Evolutionary conservation across 371 early-diverging fungal genomes (phyloP), one percentile per base, ranked within the genome.

Genomic region (Funneliformis caledonium): DNA sequence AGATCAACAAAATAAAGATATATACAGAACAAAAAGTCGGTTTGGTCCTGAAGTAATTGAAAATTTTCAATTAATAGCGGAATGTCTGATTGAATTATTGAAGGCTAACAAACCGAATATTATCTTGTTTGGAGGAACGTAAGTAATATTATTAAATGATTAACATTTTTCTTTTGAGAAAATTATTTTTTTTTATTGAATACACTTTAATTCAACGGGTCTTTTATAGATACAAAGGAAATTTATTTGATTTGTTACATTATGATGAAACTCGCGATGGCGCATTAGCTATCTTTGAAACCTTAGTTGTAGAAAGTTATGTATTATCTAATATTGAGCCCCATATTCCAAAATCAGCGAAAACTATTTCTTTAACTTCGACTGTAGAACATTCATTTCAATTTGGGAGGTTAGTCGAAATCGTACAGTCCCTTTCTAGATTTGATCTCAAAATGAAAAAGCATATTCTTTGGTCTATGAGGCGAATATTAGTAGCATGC

Each of bases 391-490:
- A 82, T 59, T 82, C 84, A 26, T 85, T 84, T 48, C 83, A 90
- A 56, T 88, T 93, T 73, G 88, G 86, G 22, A 86, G 90, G 61
- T 84, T 93, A 14, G 88, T 92, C 81, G 93, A 93, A 84, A 84
- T 91, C 7, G 85, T 92, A 12, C 91, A 92, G 76, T 82, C 86
- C 3, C 83, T 90, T 48, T 87, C 90, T 50, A 84, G 90, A 26
- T 81, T 87, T 59, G 92, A 91, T 82, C 82, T 92, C 48, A 89
- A 87, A 72, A 88, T 91, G 81, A 86, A 90, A 80, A 76, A 89
- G 50, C 90, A 91, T 67, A 86, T 91, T 5, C 78, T 93, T 33
- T 86, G 84, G 26, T 85, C 91, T 1, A 87, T 92, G 65, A 86
- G 86, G 19, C 85, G 88, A 0, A 87, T 91, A 7, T 87, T 93